A percentile compares a stretch with the other conserved stretches of the same genome.
Evolutionary conservation across 2,329 filamentous ascomycete genomes (phyloP).

Genomic region (Tolypocladium album): DNA sequence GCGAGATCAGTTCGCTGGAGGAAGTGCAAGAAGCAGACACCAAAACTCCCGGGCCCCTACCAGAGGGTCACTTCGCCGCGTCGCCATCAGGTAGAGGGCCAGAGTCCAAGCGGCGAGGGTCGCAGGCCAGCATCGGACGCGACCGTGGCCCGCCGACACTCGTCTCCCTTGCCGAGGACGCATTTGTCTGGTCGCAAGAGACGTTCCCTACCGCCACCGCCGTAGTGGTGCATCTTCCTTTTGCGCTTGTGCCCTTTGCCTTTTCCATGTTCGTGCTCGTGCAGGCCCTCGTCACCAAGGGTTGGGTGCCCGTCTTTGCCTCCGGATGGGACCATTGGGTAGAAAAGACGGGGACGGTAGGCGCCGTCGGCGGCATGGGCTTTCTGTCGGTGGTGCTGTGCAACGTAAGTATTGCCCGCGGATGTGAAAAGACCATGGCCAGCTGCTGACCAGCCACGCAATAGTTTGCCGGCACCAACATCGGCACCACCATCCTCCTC

Average conservation of each 20-base stretch:
- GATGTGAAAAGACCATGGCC: not conserved
- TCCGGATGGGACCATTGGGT: conserved; percentile 68
- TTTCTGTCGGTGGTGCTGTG: conserved; percentile 61
- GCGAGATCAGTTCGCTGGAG: conserved; percentile 3
- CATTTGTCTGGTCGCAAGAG: conserved; percentile 51
- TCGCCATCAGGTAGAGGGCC: not conserved
- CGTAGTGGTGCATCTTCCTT: conserved; percentile 54
- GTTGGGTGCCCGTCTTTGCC: conserved; percentile 64
- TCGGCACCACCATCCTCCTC: conserved; percentile 63
- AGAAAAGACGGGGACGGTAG: conserved; percentile 55
- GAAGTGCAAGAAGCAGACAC: conserved; percentile 1
- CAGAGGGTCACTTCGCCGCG: not conserved
- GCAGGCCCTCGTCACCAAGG: conserved; percentile 60
- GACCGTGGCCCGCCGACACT: conserved; percentile 32
- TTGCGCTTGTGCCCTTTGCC: conserved; percentile 59
- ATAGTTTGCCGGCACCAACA: conserved; percentile 68
- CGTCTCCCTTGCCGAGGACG: conserved; percentile 32
- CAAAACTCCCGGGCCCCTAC: not conserved
- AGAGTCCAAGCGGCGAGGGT: not conserved
- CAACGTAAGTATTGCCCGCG: conserved; percentile 44
- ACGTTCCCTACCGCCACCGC: conserved; percentile 61
- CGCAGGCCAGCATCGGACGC: not conserved
- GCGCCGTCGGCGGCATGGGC: conserved; percentile 61
- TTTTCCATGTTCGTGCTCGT: conserved; percentile 68
- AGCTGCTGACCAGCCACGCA: not conserved